Conservation (phyloP, 208 protist species). For the Leishmania gerbilli region DNA sequence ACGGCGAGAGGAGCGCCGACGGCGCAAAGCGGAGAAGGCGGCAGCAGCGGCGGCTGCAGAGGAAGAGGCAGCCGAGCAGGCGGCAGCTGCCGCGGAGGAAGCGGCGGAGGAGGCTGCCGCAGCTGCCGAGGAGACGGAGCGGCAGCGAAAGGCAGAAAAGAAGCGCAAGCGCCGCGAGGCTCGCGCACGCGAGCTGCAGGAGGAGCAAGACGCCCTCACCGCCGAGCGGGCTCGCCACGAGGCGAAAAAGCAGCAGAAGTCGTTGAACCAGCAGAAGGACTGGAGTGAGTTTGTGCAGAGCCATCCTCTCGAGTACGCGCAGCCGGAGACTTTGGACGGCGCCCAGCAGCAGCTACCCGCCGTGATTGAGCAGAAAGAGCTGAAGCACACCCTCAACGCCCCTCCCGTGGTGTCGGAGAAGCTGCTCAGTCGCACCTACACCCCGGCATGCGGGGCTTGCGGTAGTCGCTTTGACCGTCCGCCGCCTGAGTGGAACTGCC, state of each 20-base stretch:
- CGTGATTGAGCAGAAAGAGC: constrained; percentile 64
- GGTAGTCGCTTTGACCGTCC: constrained; percentile 51
- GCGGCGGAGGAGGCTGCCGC: constrained; percentile 41
- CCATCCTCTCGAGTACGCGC: constrained; percentile 73
- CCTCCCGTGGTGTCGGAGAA: constrained; percentile 48
- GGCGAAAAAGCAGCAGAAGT: constrained; percentile 37
- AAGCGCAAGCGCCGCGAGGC: constrained; percentile 59
- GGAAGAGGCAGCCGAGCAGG: constrained; percentile 30
- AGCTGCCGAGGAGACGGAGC: constrained; percentile 43
- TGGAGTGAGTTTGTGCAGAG: constrained; percentile 78
- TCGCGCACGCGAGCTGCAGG: constrained; percentile 54
- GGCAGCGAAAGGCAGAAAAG: constrained; percentile 41
- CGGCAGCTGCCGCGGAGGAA: constrained; percentile 39
- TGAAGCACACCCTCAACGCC: constrained; percentile 59
- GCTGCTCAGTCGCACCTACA: constrained; percentile 70
- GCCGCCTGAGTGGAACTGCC: constrained; percentile 78
- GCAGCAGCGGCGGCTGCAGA: constrained; percentile 32
- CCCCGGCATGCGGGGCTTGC: constrained; percentile 72
- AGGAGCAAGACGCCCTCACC: constrained; percentile 65
- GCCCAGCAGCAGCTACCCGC: background rate
- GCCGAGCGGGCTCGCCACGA: constrained; percentile 43
- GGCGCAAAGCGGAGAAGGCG: constrained; percentile 36
- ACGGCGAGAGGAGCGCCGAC: constrained; percentile 41
- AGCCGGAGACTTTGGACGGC: background rate
- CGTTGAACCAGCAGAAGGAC: constrained; percentile 57